A percentile compares a stretch with the other conserved stretches of the same genome.
Evolutionary conservation across 345 rosid genomes (phyloP).

Genomic region (Eucalyptus curtisii): DNA sequence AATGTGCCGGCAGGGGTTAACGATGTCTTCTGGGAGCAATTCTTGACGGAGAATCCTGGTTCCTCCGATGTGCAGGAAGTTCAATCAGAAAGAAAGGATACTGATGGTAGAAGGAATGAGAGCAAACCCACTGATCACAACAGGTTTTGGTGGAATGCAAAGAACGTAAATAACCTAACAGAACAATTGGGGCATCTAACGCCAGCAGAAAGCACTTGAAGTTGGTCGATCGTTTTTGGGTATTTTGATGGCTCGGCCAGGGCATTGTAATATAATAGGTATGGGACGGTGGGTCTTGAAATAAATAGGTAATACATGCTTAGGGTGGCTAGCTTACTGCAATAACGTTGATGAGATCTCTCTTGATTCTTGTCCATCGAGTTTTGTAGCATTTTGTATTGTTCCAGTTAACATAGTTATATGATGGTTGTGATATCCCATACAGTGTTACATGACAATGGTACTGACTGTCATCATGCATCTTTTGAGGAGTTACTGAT

Average conservation of each 20-base stretch:
- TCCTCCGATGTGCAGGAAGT: conserved; percentile 56
- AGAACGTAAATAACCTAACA: conserved; percentile 58
- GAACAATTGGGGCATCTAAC: conserved; percentile 83
- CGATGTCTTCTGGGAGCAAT: conserved; percentile 93
- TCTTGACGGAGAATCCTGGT: conserved; percentile 94
- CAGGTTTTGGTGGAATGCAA: conserved; percentile 59
- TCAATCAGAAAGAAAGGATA: conserved; percentile 66
- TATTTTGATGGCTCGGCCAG: not conserved
- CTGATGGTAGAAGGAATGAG: conserved; percentile 22
- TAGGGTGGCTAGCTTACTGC: not conserved
- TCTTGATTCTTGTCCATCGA: not conserved
- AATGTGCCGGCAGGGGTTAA: conserved; percentile 53
- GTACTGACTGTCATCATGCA: not conserved
- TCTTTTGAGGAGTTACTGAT: not conserved
- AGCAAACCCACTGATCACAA: conserved; percentile 33
- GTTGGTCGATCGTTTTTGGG: not conserved
- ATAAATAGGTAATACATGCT: not conserved
- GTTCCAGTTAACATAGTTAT: not conserved
- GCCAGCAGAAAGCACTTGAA: conserved; percentile 67
- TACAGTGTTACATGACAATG: not conserved
- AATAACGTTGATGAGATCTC: not conserved
- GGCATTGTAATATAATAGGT: not conserved
- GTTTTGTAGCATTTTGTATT: not conserved
- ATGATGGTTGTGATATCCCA: not conserved
- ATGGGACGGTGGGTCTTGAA: not conserved